Evolutionary conservation across 2,329 filamentous ascomycete genomes (phyloP).

Genomic region (Penicillium sp.): DNA sequence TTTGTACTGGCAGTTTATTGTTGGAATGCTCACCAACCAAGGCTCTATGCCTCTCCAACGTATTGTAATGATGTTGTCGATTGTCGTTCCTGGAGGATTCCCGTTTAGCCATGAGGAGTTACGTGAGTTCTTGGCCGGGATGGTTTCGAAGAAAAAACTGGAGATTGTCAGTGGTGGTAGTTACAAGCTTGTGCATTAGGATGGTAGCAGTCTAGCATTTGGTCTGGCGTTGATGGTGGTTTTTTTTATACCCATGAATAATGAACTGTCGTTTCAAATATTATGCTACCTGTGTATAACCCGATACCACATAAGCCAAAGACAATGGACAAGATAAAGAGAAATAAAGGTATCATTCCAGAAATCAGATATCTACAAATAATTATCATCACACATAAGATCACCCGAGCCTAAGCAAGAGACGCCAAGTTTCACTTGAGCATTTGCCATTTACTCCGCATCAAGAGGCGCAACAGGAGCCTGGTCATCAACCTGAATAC

Average conservation of each 20-base stretch:
- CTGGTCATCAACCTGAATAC: conserved; percentile 82
- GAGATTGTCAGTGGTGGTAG: conserved; percentile 67
- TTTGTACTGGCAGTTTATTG: conserved; percentile 88
- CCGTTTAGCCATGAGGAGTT: conserved; percentile 88
- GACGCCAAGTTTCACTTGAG: background rate
- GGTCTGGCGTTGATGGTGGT: conserved; percentile 13
- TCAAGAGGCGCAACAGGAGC: conserved; percentile 73
- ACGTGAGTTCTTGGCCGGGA: conserved; percentile 73
- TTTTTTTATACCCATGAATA: conserved; percentile 13
- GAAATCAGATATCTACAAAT: background rate
- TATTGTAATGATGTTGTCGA: conserved; percentile 93
- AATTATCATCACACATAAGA: background rate
- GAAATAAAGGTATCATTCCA: background rate
- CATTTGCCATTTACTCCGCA: conserved; percentile 60
- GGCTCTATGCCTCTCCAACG: conserved; percentile 77
- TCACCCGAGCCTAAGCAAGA: background rate
- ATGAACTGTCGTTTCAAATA: background rate
- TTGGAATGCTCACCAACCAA: conserved; percentile 93
- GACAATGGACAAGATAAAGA: background rate
- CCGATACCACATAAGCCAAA: background rate
- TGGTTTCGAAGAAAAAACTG: conserved; percentile 71
- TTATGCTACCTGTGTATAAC: background rate
- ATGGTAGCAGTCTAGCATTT: conserved; percentile 2
- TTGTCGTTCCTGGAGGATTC: conserved; percentile 85
- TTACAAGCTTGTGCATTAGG: conserved; percentile 55